Evolutionary conservation across 2,329 filamentous ascomycete species (phyloP).

Genomic region (Ophiostoma ulmi): DNA sequence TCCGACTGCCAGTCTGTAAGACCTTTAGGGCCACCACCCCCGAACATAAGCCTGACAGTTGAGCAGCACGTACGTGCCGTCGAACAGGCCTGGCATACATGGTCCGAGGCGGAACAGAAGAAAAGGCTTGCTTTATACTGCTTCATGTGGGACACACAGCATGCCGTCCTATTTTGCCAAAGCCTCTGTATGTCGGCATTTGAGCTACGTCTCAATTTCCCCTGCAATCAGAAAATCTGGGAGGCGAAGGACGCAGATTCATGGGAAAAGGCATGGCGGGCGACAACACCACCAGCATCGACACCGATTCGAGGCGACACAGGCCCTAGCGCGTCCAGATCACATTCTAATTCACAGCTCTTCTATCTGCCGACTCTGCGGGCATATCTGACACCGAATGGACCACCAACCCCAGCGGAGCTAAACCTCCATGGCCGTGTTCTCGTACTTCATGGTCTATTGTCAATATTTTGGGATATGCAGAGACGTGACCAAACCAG

Average conservation of each 20-base stretch:
- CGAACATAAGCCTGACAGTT: not conserved
- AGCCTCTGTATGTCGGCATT: slow-evolving; percentile 28
- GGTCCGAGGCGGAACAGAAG: slow-evolving; percentile 25
- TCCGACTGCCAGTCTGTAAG: slow-evolving; percentile 26
- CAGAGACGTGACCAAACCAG: slow-evolving; percentile 27
- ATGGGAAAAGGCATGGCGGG: slow-evolving; percentile 21
- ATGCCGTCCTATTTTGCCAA: slow-evolving; percentile 28
- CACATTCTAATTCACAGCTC: not conserved
- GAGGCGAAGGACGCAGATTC: slow-evolving; percentile 19
- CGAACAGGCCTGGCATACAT: slow-evolving; percentile 20
- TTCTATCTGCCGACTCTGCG: slow-evolving; percentile 18
- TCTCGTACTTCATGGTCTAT: slow-evolving; percentile 26
- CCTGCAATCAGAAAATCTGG: slow-evolving; percentile 26
- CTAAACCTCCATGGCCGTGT: slow-evolving; percentile 20
- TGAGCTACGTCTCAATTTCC: slow-evolving; percentile 25
- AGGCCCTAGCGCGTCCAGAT: not conserved
- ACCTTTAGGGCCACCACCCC: slow-evolving; percentile 11
- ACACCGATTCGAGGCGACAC: not conserved
- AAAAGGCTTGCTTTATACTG: slow-evolving; percentile 26
- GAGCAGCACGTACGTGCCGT: slow-evolving; percentile 6
- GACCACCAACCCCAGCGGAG: not conserved
- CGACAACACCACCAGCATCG: not conserved
- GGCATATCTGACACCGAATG: slow-evolving; percentile 9
- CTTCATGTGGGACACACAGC: slow-evolving; percentile 28
- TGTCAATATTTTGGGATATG: slow-evolving; percentile 28